Conservation (phyloP, 2,329 filamentous ascomycete genomes). For the Cladosporium oxysporum region DNA sequence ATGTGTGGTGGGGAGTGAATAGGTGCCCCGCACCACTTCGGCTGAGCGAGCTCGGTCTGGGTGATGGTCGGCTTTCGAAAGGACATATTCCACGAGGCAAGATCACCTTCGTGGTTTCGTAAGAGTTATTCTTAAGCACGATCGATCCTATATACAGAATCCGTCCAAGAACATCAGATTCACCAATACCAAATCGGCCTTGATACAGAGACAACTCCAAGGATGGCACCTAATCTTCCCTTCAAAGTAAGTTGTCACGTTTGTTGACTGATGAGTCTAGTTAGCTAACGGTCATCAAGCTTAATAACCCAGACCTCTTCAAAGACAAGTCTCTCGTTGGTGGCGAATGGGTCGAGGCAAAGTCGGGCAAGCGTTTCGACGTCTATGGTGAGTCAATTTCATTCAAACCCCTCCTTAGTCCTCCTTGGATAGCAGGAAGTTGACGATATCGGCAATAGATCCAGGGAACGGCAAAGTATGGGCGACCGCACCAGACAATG, state of each 20-base stretch:
- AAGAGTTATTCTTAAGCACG: not conserved
- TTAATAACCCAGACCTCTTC: slow-evolving; percentile 58
- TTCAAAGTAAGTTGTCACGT: slow-evolving; percentile 42
- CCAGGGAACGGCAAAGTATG: slow-evolving; percentile 53
- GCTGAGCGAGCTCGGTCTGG: not conserved
- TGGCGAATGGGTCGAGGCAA: slow-evolving; percentile 58
- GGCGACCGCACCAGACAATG: slow-evolving; percentile 50
- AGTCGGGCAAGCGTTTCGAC: slow-evolving; percentile 60
- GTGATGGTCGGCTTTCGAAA: slow-evolving; percentile 5
- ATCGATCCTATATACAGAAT: not conserved
- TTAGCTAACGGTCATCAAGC: slow-evolving; percentile 36
- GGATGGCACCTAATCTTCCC: slow-evolving; percentile 41
- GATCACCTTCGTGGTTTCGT: not conserved
- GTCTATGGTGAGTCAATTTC: slow-evolving; percentile 47
- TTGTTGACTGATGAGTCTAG: not conserved
- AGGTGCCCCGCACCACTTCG: slow-evolving; percentile 12
- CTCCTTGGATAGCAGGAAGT: not conserved
- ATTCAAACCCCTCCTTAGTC: not conserved
- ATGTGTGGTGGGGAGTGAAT: slow-evolving; percentile 13
- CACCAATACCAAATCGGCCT: not conserved
- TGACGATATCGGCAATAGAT: slow-evolving; percentile 40
- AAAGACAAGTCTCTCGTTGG: slow-evolving; percentile 56
- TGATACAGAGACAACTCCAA: slow-evolving; percentile 11
- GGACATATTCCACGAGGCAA: not conserved
- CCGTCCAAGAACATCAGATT: not conserved